Percentiles rank a stretch among this genome's conserved stretches.
Evolutionary conservation across 2,329 filamentous ascomycete species (phyloP).

Genomic region (Penicillium sp.): DNA sequence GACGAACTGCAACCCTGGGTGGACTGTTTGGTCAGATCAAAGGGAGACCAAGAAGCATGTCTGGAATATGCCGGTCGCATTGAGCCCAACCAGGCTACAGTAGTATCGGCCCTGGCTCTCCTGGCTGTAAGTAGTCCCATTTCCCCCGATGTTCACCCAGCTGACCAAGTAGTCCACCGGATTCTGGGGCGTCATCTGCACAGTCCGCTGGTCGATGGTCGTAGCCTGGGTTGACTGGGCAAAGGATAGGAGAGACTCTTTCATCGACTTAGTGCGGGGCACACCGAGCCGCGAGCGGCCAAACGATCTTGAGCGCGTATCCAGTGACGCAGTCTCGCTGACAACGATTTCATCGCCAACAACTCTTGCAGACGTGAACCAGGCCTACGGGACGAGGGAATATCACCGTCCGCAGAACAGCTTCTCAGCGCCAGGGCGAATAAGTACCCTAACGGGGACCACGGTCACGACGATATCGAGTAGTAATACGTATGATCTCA

Average conservation of each 20-base stretch:
- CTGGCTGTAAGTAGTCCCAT: slow-evolving; percentile 4
- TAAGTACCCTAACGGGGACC: neutral
- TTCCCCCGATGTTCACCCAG: neutral
- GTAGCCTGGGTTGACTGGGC: slow-evolving; percentile 9
- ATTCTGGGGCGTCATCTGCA: slow-evolving; percentile 12
- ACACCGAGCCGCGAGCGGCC: neutral
- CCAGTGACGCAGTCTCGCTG: neutral
- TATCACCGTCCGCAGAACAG: slow-evolving; percentile 8
- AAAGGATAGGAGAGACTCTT: neutral
- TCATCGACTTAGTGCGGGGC: neutral
- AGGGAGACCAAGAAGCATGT: neutral
- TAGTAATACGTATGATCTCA: neutral
- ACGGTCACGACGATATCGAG: neutral
- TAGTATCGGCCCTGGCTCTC: neutral
- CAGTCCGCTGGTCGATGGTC: slow-evolving; percentile 9
- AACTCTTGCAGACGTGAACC: neutral
- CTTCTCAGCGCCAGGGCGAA: neutral
- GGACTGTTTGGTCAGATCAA: neutral
- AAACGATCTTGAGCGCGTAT: neutral
- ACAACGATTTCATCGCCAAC: neutral
- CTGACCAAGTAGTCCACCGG: slow-evolving; percentile 2
- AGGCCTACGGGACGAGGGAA: neutral
- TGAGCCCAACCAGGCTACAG: neutral
- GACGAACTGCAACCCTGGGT: slow-evolving; percentile 8
- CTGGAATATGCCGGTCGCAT: neutral